Base-by-base conservation (phyloP, 1,284 basidiomycete genomes). In the Ceratobasidium sp. region DNA sequence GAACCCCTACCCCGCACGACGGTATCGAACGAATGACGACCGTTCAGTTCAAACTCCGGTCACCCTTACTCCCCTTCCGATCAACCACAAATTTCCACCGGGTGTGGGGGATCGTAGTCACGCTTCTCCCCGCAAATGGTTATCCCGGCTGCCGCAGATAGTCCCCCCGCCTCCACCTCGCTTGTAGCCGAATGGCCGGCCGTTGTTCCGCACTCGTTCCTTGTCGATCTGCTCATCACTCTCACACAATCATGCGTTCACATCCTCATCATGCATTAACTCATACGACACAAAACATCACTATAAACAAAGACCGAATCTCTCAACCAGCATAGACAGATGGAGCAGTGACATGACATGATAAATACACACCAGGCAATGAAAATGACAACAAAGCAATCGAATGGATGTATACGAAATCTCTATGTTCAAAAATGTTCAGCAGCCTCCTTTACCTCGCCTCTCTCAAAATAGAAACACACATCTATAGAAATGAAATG, bases 271-370 rank as follows among this genome's bases (percentile, higher is more conserved):
- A 32, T 60, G 26, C 58, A 60, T 60, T 60, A n/a, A 60, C 41
- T 41, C 58, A 60, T 43, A 41, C 41, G 21, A 41, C 18, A 21
- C n/a, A 32, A 53, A 32, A 28, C 52, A 53, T 53, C 36, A 23
- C 36, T 60, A 60, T 60, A 60, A 60, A 60, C 58, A 60, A 53
- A 32, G 28, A 53, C 10, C 21, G 23, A 6, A 60, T 41, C 18
- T 45, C 39, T 9, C 34, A 59, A 39, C 57, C 58, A 60, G 58
- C 36, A 60, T n/a, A 60, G 57, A 58, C 39, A 58, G 57, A 58
- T 36, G 57, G 57, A 58, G 57, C 57, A 58, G 57, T 58, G 57
- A 58, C 57, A 58, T 58, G 57, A 58, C 57, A 58, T 30, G 57
- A 58, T 58, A 58, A 58, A 58, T 58, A 58, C 34, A 39, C 39